Conservation (phyloP, 2,329 filamentous ascomycete species). For the Leptographium lundbergii region DNA sequence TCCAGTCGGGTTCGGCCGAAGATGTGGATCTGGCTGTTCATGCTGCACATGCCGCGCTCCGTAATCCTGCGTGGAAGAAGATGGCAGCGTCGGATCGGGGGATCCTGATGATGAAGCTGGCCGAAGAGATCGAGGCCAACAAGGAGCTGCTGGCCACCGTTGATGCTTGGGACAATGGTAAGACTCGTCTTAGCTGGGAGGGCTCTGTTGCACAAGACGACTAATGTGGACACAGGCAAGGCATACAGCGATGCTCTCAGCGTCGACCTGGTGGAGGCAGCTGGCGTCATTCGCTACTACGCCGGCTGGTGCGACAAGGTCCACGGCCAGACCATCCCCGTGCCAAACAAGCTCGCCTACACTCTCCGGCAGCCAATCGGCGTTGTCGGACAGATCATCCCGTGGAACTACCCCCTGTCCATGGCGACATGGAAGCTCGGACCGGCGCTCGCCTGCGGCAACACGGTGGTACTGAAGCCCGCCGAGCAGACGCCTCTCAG, state of each 20-base stretch:
- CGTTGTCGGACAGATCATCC: constrained; percentile 56
- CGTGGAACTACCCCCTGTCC: constrained; percentile 60
- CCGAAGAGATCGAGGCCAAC: constrained; percentile 26
- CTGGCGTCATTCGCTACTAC: constrained; percentile 54
- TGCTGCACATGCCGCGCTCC: constrained; percentile 6
- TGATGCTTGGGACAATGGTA: constrained; percentile 78
- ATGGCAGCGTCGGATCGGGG: constrained; percentile 15
- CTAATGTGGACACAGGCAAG: not conserved
- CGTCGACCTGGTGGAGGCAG: constrained; percentile 17
- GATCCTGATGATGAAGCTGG: constrained; percentile 29
- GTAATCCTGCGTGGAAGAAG: constrained; percentile 1
- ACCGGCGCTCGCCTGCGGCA: constrained; percentile 49
- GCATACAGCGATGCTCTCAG: constrained; percentile 44
- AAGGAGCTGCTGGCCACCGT: constrained; percentile 26
- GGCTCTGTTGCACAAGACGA: not conserved
- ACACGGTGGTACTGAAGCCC: constrained; percentile 48
- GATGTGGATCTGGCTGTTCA: constrained; percentile 8
- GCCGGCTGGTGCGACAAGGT: constrained; percentile 61
- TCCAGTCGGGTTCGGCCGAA: constrained; percentile 1
- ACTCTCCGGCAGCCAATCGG: constrained; percentile 57
- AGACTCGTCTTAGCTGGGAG: constrained; percentile 18
- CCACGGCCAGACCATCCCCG: constrained; percentile 56
- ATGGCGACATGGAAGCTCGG: constrained; percentile 66
- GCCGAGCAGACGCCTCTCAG: constrained; percentile 50
- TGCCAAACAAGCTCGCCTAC: constrained; percentile 52